Conservation (phyloP, 345 rosid genomes). For the Populus deltoides region DNA sequence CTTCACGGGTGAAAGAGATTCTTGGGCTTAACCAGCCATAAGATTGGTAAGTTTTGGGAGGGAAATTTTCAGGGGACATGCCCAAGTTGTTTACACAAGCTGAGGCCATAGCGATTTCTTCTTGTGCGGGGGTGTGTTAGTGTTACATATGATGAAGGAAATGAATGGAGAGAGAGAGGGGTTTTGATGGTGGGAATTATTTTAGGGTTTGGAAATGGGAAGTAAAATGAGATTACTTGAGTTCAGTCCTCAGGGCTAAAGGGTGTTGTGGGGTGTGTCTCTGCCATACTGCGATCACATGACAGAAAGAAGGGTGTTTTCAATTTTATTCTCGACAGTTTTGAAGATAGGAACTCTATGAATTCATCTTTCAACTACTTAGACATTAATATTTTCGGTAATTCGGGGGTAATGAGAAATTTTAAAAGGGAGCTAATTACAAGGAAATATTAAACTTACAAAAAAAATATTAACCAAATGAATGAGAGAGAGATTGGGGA, state of each 20-base stretch:
- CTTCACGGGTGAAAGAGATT: conserved; percentile 53
- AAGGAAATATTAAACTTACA: too few species aligned
- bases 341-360: too few species aligned
- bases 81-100: conserved; percentile 71
- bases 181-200: neutral
- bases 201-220: neutral
- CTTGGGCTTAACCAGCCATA: conserved; percentile 69
- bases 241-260: neutral
- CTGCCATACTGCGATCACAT: neutral
- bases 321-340: too few species aligned
- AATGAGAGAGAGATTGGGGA: too few species aligned
- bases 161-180: neutral
- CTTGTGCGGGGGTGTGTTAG: neutral
- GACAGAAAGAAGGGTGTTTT: neutral
- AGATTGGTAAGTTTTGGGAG: conserved; percentile 31
- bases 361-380: too few species aligned
- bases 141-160: neutral
- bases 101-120: conserved; percentile 54
- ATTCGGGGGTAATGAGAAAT: too few species aligned
- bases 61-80: conserved; percentile 57
- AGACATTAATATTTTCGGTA: too few species aligned
- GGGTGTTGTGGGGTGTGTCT: neutral
- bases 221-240: neutral
- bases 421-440: too few species aligned
- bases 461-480: too few species aligned